Evolutionary conservation across 2,329 filamentous ascomycete genomes (phyloP).

Genomic region (Pestalotiopsis sp.): DNA sequence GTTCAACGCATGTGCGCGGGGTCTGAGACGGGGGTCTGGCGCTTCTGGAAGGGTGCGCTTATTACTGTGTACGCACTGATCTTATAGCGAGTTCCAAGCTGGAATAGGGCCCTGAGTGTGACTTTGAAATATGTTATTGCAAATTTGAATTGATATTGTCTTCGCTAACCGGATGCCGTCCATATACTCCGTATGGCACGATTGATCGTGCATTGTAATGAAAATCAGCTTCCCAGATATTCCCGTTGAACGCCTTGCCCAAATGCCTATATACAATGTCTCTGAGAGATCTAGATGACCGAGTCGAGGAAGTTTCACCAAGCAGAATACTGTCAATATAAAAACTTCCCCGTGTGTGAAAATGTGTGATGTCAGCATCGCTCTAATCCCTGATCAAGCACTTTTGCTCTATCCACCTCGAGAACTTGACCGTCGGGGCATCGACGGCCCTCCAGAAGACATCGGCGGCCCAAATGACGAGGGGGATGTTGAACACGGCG

Average conservation of each 20-base stretch:
- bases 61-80: no score
- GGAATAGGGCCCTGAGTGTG: no score
- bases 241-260: not conserved
- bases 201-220: not conserved
- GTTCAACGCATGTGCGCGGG: not conserved
- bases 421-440: slow-evolving; percentile 56
- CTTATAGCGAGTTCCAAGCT: no score
- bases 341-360: not conserved
- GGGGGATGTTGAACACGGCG: slow-evolving; percentile 49
- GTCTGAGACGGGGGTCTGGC: not conserved
- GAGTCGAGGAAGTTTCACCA: not conserved
- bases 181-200: not conserved
- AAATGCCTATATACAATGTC: not conserved
- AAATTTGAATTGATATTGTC: not conserved
- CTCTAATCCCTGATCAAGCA: slow-evolving; percentile 8
- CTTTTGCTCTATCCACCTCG: slow-evolving; percentile 56
- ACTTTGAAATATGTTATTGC: no score
- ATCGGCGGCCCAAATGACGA: slow-evolving; percentile 57
- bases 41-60: no score
- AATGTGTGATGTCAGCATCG: not conserved
- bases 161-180: not conserved
- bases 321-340: not conserved
- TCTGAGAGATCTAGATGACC: not conserved
- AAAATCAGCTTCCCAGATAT: not conserved
- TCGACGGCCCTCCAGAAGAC: slow-evolving; percentile 60